These are phyloP conservation scores for Parafenestella ontariensis DNA, from an alignment of 2,329 filamentous ascomycete genomes.

Conservation along the genomic window DNA sequence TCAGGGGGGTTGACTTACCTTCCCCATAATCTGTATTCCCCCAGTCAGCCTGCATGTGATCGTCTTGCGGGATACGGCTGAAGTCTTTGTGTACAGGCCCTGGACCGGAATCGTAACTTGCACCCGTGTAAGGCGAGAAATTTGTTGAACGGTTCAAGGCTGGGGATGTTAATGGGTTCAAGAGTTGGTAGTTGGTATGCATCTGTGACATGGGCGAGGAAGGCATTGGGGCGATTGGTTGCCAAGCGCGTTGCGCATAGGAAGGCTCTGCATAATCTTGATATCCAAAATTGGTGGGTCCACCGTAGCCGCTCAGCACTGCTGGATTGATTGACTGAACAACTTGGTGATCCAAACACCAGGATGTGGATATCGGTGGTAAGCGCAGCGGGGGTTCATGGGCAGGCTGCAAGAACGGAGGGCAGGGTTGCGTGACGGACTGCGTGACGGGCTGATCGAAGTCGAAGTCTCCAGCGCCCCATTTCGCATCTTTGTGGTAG, in stretches of 20 bases:
- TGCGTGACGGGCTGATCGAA: conserved; percentile 2
- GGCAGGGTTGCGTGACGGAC: conserved; percentile 6
- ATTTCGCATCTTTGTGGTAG: conserved; percentile 29
- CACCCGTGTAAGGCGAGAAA: background rate
- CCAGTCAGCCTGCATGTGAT: background rate
- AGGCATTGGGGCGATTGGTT: background rate
- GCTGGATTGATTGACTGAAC: background rate
- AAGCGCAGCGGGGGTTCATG: conserved; percentile 32
- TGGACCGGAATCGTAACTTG: background rate
- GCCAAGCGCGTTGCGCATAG: background rate
- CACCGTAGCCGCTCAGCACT: background rate
- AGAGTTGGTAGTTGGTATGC: background rate
- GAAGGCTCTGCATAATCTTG: background rate
- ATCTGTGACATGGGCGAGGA: background rate
- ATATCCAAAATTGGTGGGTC: background rate
- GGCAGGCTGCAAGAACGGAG: conserved; percentile 32
- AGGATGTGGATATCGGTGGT: conserved; percentile 21
- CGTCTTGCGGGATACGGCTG: background rate
- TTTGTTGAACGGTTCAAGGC: background rate
- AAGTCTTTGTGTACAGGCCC: background rate
- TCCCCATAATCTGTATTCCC: background rate
- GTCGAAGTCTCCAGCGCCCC: conserved; percentile 30
- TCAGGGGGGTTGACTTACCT: background rate
- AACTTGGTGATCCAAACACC: conserved; percentile 10
- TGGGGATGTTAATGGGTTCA: background rate